Evolutionary conservation across 257 asterid species (phyloP).

Genomic region (Coffea canephora): DNA sequence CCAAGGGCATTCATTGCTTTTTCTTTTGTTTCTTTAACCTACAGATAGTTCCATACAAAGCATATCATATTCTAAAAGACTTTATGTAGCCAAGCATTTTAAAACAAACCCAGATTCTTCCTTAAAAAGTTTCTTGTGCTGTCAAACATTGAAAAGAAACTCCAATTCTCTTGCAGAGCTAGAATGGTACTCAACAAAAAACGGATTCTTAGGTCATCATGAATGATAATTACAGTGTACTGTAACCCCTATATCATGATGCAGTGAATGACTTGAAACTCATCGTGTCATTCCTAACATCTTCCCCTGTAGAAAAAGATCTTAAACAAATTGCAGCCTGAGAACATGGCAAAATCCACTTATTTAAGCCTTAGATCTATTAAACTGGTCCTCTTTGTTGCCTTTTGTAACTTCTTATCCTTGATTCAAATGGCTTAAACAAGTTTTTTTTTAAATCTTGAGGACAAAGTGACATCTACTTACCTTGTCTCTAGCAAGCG

Average conservation of each 20-base stretch:
- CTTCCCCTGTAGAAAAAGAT: neutral
- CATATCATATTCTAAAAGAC: neutral
- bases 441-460: conserved; percentile 2
- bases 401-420: neutral
- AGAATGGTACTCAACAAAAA: neutral
- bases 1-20: conserved; percentile 77
- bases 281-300: neutral
- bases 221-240: neutral
- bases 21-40: conserved; percentile 95
- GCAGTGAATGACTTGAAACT: neutral
- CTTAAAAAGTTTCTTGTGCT: neutral
- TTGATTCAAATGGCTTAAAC: neutral
- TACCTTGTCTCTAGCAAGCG: conserved; percentile 91
- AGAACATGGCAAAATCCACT: neutral
- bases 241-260: neutral
- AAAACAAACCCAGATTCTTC: neutral
- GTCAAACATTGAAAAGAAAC: neutral
- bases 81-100: neutral
- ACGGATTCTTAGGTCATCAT: neutral
- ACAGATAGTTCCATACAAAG: conserved; percentile 10
- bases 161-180: neutral
- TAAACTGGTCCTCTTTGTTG: neutral
- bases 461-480: conserved; percentile 25
- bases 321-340: conserved; percentile 4
- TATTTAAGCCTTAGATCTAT: neutral